phyloP scores from a whole-genome alignment of 345 rosid genomes.

The Populus euphratica region DNA sequence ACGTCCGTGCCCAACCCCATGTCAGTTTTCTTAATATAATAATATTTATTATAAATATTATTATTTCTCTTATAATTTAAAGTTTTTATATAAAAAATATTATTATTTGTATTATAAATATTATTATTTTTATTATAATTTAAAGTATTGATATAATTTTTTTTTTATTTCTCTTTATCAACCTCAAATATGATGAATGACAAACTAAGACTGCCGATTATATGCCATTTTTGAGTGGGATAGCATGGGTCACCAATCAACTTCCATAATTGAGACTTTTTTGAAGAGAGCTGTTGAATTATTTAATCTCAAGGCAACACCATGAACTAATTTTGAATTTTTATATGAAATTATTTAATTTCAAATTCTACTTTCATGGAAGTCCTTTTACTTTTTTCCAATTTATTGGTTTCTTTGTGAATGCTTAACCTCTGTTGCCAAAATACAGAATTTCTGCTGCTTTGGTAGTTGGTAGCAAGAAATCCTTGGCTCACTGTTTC shows the following conservation, averaged over 20 bases:
- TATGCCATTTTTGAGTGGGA: neutral
- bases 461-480: neutral
- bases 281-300: neutral
- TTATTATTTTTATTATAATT: no score
- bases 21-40: no score
- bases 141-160: no score
- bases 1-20: no score
- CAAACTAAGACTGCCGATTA: neutral
- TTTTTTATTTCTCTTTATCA: neutral
- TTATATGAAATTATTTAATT: neutral
- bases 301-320: neutral
- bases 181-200: neutral
- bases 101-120: no score
- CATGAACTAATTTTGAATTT: neutral
- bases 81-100: no score
- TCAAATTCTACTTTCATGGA: neutral
- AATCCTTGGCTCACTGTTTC: neutral
- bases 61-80: no score
- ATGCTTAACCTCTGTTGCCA: neutral
- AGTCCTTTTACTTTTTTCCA: neutral
- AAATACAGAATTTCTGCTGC: neutral
- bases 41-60: no score
- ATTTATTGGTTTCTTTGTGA: neutral
- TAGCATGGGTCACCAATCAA: neutral
- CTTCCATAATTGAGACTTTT: neutral